Conservation (phyloP, 2,329 filamentous ascomycete species). For the Coniella lustricola region DNA sequence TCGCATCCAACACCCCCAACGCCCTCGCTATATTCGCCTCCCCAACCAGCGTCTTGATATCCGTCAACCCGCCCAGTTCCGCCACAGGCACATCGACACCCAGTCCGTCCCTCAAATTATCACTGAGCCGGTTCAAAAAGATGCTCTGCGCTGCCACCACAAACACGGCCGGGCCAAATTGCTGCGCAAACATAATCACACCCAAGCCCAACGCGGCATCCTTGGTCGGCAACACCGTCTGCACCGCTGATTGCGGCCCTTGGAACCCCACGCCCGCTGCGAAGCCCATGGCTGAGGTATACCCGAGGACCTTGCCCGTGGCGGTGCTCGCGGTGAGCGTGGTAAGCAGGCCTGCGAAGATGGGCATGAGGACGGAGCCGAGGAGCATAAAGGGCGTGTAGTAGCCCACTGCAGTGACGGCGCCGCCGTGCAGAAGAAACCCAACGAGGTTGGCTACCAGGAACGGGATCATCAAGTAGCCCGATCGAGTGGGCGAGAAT, state of each 20-base stretch:
- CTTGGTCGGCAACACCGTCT: not conserved
- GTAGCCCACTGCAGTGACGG: constrained; percentile 26
- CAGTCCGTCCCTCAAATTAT: constrained; percentile 3
- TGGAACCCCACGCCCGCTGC: constrained; percentile 10
- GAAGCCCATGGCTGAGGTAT: constrained; percentile 4
- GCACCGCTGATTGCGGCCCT: constrained; percentile 16
- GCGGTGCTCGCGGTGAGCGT: constrained; percentile 6
- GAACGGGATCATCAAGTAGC: constrained; percentile 30
- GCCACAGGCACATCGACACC: not conserved
- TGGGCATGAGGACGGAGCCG: constrained; percentile 7
- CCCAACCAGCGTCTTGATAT: constrained; percentile 7
- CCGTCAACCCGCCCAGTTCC: constrained; percentile 2
- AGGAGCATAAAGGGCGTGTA: constrained; percentile 12
- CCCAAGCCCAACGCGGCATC: not conserved
- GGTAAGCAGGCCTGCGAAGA: constrained; percentile 10
- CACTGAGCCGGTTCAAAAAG: constrained; percentile 27
- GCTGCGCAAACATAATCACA: constrained; percentile 26
- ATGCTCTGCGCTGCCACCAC: constrained; percentile 32
- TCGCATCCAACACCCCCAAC: constrained; percentile 6
- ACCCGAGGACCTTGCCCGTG: constrained; percentile 8
- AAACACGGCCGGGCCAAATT: constrained; percentile 34
- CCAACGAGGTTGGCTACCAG: constrained; percentile 28
- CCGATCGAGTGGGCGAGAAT: constrained; percentile 24
- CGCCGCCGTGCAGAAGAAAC: constrained; percentile 27
- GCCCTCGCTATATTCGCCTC: constrained; percentile 1